phyloP scores from a whole-genome alignment of 305 asterid species.

The Salvia sclarea region DNA sequence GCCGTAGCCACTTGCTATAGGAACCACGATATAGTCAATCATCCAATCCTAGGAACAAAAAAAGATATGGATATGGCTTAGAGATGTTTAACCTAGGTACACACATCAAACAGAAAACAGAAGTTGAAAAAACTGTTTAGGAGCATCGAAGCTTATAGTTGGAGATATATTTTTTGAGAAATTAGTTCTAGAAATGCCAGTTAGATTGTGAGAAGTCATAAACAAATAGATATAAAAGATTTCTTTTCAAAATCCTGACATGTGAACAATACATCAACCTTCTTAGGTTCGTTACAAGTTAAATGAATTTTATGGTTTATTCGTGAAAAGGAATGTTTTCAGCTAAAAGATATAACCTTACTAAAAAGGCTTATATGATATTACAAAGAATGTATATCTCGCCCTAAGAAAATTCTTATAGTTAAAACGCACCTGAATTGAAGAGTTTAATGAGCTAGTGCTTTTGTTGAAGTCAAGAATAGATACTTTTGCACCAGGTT shows the following conservation, averaged over 20 bases:
- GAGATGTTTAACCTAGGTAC: background rate
- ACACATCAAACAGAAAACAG: background rate
- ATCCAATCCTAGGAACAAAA: slow-evolving; percentile 70
- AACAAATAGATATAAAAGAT: background rate
- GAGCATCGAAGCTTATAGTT: background rate
- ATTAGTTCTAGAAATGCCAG: background rate
- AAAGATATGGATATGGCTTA: slow-evolving; percentile 2
- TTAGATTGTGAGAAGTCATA: background rate
- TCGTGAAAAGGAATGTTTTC: background rate
- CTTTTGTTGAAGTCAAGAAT: slow-evolving; percentile 85
- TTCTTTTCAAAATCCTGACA: background rate
- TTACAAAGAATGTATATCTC: slow-evolving; percentile 1
- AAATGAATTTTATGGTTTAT: background rate
- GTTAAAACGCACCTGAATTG: slow-evolving; percentile 57
- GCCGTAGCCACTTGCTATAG: slow-evolving; percentile 73
- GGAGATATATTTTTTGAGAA: background rate
- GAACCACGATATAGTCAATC: slow-evolving; percentile 73
- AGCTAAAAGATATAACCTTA: background rate
- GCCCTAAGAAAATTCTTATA: background rate
- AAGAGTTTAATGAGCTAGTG: slow-evolving; percentile 46
- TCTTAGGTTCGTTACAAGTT: background rate
- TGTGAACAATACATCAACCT: background rate
- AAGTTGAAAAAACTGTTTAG: background rate
- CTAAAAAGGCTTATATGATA: background rate
- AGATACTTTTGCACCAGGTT: slow-evolving; percentile 70